Evolutionary conservation across 2,329 filamentous ascomycete genomes (phyloP).

Genomic region (Xylariaceae sp.): DNA sequence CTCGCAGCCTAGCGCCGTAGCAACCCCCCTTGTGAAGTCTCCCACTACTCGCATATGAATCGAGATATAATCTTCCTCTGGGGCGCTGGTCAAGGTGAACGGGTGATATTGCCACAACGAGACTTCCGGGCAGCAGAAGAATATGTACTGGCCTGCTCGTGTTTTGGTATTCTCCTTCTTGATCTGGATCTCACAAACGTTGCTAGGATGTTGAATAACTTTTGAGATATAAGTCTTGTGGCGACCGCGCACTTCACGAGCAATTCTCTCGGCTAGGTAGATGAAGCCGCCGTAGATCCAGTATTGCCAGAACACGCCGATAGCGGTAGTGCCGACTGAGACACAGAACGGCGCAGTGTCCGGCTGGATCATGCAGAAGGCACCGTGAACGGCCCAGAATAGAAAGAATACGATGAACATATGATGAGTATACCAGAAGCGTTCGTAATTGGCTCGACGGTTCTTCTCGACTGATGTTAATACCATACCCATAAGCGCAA

Average conservation of each 20-base stretch:
- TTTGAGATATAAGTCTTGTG: conserved; percentile 89
- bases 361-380: conserved; percentile 89
- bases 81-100: conserved; percentile 84
- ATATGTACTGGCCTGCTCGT: conserved; percentile 84
- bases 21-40: conserved; percentile 77
- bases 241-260: conserved; percentile 78
- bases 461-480: conserved; percentile 79
- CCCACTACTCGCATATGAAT: conserved; percentile 85
- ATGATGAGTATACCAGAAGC: conserved; percentile 91
- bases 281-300: conserved; percentile 85
- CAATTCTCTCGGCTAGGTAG: conserved; percentile 80
- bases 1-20: conserved; percentile 76
- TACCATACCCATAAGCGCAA: conserved; percentile 79
- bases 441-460: conserved; percentile 81
- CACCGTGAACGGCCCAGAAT: conserved; percentile 89
- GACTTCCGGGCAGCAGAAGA: conserved; percentile 84
- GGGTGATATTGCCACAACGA: conserved; percentile 90
- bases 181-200: conserved; percentile 90
- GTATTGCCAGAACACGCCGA: conserved; percentile 88
- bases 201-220: conserved; percentile 87
- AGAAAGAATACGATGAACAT: conserved; percentile 88
- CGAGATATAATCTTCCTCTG: conserved; percentile 89
- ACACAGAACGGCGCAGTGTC: conserved; percentile 81
- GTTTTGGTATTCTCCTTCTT: conserved; percentile 89
- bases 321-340: conserved; percentile 67